Evolutionary conservation across 305 asterid genomes (phyloP).

Genomic region (Fraxinus baroniana): DNA sequence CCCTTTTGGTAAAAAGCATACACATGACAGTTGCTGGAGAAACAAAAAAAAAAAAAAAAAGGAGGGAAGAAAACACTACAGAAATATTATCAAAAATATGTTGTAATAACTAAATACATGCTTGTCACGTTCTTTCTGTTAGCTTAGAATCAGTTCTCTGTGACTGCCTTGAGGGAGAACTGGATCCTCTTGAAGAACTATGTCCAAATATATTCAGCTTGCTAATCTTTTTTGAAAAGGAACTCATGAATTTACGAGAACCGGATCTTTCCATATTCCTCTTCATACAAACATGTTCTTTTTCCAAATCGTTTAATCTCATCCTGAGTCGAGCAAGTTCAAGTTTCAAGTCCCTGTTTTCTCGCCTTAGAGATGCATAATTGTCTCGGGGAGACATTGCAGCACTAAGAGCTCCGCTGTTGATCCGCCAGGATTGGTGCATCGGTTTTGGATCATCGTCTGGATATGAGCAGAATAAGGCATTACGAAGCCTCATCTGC

Average conservation of each 20-base stretch:
- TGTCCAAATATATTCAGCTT: constrained; percentile 65
- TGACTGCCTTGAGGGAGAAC: constrained; percentile 72
- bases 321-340: constrained; percentile 79
- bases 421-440: constrained; percentile 82
- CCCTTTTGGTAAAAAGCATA: constrained; percentile 30
- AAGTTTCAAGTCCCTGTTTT: constrained; percentile 84
- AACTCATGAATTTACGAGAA: constrained; percentile 58
- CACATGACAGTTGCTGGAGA: constrained; percentile 28
- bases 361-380: constrained; percentile 83
- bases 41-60: neutral
- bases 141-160: constrained; percentile 71
- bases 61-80: neutral
- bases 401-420: constrained; percentile 79
- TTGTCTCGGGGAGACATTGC: constrained; percentile 86
- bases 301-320: constrained; percentile 88
- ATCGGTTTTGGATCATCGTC: constrained; percentile 74
- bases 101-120: constrained; percentile 27
- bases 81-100: constrained; percentile 15
- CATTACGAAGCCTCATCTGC: constrained; percentile 77
- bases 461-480: constrained; percentile 60
- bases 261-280: constrained; percentile 64
- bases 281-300: constrained; percentile 83
- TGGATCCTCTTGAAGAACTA: constrained; percentile 54
- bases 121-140: constrained; percentile 49
- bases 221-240: constrained; percentile 54